phyloP scores from a whole-genome alignment of 352 stramenopile genomes.

The Phytophthora hybrid region DNA sequence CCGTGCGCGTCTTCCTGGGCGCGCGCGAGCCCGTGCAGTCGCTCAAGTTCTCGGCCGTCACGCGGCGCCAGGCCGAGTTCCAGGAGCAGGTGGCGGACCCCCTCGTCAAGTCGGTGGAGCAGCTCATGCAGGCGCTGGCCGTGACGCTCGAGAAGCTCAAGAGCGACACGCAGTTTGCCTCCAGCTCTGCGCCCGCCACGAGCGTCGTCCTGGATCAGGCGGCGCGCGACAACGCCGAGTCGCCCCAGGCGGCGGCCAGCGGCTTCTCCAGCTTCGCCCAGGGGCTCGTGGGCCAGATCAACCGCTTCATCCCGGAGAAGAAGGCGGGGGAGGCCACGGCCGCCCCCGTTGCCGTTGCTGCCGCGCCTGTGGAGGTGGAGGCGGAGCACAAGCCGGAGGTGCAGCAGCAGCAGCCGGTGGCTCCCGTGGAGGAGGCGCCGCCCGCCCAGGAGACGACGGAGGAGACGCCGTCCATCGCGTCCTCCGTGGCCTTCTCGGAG shows the following conservation, averaged over 20 bases:
- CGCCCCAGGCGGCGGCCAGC: conserved; percentile 50
- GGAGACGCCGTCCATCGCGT: conserved; percentile 31
- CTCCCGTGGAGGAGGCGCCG: conserved; percentile 19
- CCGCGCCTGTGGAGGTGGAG: conserved; percentile 16
- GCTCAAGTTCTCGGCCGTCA: conserved; percentile 76
- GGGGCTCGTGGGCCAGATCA: conserved; percentile 70
- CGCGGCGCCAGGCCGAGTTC: conserved; percentile 48
- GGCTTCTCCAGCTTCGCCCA: conserved; percentile 76
- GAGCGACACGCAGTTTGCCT: conserved; percentile 44
- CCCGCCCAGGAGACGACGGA: conserved; percentile 35
- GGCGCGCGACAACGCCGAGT: conserved; percentile 40
- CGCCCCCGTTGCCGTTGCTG: conserved; percentile 12
- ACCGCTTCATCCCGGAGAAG: conserved; percentile 67
- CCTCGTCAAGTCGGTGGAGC: conserved; percentile 67
- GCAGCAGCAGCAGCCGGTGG: conserved; percentile 1
- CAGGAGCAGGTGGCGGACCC: conserved; percentile 63
- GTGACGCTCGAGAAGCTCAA: conserved; percentile 65
- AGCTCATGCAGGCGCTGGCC: conserved; percentile 61
- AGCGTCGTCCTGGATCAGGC: conserved; percentile 28
- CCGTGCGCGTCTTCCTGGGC: conserved; percentile 61
- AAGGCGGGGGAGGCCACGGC: conserved; percentile 41
- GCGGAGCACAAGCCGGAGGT: conserved; percentile 23
- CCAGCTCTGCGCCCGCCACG: conserved; percentile 3
- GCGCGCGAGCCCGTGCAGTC: conserved; percentile 51
- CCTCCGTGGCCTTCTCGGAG: conserved; percentile 60